These are phyloP conservation scores for Limonium bicolor DNA, from an alignment of 148 eudicot genomes.

Conservation along the genomic window DNA sequence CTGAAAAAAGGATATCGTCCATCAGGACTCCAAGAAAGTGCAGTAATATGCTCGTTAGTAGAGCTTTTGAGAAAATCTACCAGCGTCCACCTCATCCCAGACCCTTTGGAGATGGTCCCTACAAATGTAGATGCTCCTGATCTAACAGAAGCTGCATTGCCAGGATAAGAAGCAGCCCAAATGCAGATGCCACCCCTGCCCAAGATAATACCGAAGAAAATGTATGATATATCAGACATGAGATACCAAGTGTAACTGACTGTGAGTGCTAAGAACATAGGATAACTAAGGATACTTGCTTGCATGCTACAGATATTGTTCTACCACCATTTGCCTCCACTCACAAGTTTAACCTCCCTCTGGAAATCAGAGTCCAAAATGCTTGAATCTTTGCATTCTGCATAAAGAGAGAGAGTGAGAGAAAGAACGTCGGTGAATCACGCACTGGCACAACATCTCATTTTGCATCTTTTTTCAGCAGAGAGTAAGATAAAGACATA, in stretches of 20 bases:
- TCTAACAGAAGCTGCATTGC: constrained; percentile 82
- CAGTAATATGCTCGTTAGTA: constrained; percentile 64
- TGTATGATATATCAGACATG: background rate
- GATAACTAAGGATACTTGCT: constrained; percentile 65
- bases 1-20: constrained; percentile 99
- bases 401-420: constrained; percentile 2
- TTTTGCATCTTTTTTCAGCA: too few species aligned
- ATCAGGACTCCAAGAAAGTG: constrained; percentile 99
- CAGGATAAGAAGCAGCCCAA: constrained; percentile 95
- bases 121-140: constrained; percentile 60
- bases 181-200: constrained; percentile 91
- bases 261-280: too few species aligned
- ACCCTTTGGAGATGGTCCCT: constrained; percentile 59
- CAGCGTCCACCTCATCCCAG: constrained; percentile 74
- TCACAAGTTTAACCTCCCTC: constrained; percentile 70
- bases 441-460: too few species aligned
- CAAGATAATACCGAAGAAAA: background rate
- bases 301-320: constrained; percentile 93
- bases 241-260: too few species aligned
- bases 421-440: too few species aligned
- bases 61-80: constrained; percentile 81
- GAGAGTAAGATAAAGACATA: constrained; percentile 1
- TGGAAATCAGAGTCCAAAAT: constrained; percentile 65
- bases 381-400: constrained; percentile 69
- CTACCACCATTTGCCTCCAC: constrained; percentile 97